phyloP scores from a whole-genome alignment of 169 alveolate genomes.

The Cystoisospora suis region DNA sequence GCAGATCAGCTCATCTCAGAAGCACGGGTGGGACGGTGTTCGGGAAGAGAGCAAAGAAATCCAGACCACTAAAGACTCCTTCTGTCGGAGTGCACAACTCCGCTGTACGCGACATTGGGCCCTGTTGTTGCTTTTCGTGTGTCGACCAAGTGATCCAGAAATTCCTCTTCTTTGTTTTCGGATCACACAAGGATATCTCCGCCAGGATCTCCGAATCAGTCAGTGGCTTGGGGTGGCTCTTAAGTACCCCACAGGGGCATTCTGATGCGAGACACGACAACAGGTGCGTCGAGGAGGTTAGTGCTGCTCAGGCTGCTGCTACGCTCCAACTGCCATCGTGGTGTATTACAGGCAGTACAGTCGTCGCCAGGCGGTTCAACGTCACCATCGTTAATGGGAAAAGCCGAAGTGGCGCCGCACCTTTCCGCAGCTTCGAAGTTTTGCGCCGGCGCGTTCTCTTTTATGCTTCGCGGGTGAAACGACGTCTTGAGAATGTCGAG shows the following conservation, averaged over 20 bases:
- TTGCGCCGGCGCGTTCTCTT: background rate
- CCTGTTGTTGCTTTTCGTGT: background rate
- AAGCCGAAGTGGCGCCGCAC: background rate
- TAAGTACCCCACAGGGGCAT: no score
- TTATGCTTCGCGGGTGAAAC: no score
- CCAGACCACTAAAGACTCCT: background rate
- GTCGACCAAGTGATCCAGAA: background rate
- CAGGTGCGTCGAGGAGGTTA: no score
- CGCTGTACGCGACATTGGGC: background rate
- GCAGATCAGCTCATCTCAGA: background rate
- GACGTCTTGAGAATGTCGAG: no score
- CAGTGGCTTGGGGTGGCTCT: no score
- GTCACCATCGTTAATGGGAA: background rate
- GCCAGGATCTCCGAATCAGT: no score
- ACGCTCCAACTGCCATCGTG: conserved; percentile 8
- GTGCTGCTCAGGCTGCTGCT: background rate
- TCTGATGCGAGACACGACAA: no score
- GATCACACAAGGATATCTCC: no score
- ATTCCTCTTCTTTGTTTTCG: background rate
- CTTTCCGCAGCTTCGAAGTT: background rate
- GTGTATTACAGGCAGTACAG: background rate
- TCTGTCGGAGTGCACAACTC: background rate
- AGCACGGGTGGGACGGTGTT: no score
- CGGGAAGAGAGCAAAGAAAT: background rate
- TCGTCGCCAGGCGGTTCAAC: background rate